phyloP scores from a whole-genome alignment of 805 yeast species.

The Millerago galiae region DNA sequence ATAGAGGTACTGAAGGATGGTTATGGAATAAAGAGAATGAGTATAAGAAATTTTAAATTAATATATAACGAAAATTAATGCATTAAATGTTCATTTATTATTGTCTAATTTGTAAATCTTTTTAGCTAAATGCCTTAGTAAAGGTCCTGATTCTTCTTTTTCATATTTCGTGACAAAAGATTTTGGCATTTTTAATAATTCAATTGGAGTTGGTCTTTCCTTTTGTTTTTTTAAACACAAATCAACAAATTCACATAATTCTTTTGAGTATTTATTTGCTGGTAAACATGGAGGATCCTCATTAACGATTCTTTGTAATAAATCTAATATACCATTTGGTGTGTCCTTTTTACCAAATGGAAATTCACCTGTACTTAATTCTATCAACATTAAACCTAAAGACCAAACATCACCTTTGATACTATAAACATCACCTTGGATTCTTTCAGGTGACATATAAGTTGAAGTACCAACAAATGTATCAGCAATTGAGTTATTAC shows the following conservation, averaged over 20 bases:
- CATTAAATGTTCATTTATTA: background rate
- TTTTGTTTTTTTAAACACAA: slow-evolving; percentile 65
- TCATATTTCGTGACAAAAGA: slow-evolving; percentile 27
- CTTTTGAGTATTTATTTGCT: slow-evolving; percentile 31
- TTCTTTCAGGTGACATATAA: slow-evolving; percentile 96
- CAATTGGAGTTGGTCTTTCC: slow-evolving; percentile 67
- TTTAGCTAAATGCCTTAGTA: slow-evolving; percentile 38
- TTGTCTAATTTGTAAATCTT: slow-evolving; percentile 18
- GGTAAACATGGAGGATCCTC: slow-evolving; percentile 82
- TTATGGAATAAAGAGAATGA: slow-evolving; percentile 42
- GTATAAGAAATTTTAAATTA: slow-evolving; percentile 12
- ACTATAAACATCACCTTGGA: slow-evolving; percentile 89
- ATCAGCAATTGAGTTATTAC: slow-evolving; percentile 84
- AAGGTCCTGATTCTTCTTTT: slow-evolving; percentile 26
- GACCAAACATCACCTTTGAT: slow-evolving; percentile 99
- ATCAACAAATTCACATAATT: slow-evolving; percentile 62
- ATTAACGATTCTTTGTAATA: slow-evolving; percentile 87
- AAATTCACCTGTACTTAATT: slow-evolving; percentile 77
- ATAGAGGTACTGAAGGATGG: slow-evolving; percentile 61
- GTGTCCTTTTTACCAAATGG: slow-evolving; percentile 63
- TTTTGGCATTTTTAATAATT: slow-evolving; percentile 41
- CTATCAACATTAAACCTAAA: slow-evolving; percentile 82
- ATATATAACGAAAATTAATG: background rate
- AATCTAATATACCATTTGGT: slow-evolving; percentile 85
- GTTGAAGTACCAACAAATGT: slow-evolving; percentile 98